Evolutionary conservation across 1,284 basidiomycete species (phyloP), one percentile per base, ranked within the genome.

Genomic region (Ganoderma meredithae): DNA sequence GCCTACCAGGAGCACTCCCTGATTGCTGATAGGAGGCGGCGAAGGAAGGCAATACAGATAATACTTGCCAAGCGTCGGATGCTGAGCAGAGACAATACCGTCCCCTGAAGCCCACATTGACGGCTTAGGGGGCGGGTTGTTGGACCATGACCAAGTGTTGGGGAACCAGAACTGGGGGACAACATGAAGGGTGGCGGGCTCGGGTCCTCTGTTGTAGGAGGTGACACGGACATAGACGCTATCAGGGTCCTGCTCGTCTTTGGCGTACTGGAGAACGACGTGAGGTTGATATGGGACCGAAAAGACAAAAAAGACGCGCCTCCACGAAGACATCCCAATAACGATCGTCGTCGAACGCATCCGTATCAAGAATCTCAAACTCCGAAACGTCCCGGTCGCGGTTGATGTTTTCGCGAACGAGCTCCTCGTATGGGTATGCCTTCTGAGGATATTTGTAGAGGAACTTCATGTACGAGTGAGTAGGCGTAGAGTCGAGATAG

Each of bases 381-480:
- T 99, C 97, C 67, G 88, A 83, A 25, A 96, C 96, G 71, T 98
- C 91, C 49, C 97, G 88, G 74, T 89, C 89, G 60, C 97, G 88
- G 76, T 92, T 88, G 73, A 89, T 83, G 77, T 93, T 97, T 83
- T 99, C 96, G 63, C 86, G 83, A 17, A 97, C 93, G 64, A 99
- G 89, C 73, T 98, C 88, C 78, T 98, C 95, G 82, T 99, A 99
- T 0, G 97, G 97, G 81, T 89, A 99, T 58, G 87, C 85, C 72
- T 89, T 85, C 81, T 99, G 97, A 17, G 97, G 97, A 76, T 99
- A 99, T 81, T 99, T 99, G 90, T 98, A 98, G 69, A 98, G 83
- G 81, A 94, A 97, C 82, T 99, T 99, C 97, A 99, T 99, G 87
- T 99, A 99, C 40, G 95, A 97, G 79, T 99, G 97, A 0, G 97